These are phyloP conservation scores for Acer campestre DNA, from an alignment of 345 rosid species.

Conservation along the genomic window DNA sequence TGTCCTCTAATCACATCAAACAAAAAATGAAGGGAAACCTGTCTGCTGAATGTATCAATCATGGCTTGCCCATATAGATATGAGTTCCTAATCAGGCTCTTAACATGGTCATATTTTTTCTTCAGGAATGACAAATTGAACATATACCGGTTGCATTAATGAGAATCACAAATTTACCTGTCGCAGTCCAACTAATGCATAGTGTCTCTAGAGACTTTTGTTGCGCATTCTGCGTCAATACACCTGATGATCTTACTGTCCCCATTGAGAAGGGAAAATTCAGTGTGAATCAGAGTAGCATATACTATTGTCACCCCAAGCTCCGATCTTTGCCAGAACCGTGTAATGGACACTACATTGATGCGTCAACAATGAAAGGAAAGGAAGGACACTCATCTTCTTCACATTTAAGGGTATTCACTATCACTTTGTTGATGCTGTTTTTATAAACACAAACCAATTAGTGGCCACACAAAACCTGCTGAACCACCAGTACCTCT, in stretches of 20 bases:
- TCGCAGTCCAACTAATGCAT: conserved; percentile 78
- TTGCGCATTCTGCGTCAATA: conserved; percentile 72
- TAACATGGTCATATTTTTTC: conserved; percentile 72
- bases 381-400: conserved; percentile 65
- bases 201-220: conserved; percentile 60
- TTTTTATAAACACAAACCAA: conserved; percentile 80
- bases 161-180: conserved; percentile 61
- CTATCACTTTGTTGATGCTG: conserved; percentile 72
- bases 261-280: conserved; percentile 87
- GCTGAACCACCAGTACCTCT: conserved; percentile 79
- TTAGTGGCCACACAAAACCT: conserved; percentile 67
- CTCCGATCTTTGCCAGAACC: conserved; percentile 82
- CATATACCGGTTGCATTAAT: conserved; percentile 74
- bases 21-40: conserved; percentile 88
- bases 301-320: conserved; percentile 90
- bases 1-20: conserved; percentile 66
- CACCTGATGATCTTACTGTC: conserved; percentile 75
- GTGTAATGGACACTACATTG: conserved; percentile 86
- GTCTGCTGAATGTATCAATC: conserved; percentile 88
- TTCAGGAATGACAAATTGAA: conserved; percentile 77
- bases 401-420: conserved; percentile 71
- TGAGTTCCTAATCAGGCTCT: conserved; percentile 85
- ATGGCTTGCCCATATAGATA: conserved; percentile 90
- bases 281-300: conserved; percentile 75
- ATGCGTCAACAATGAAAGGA: conserved; percentile 65